Conservation (phyloP, 2,329 filamentous ascomycete genomes). For the Neodidymelliopsis sp. region DNA sequence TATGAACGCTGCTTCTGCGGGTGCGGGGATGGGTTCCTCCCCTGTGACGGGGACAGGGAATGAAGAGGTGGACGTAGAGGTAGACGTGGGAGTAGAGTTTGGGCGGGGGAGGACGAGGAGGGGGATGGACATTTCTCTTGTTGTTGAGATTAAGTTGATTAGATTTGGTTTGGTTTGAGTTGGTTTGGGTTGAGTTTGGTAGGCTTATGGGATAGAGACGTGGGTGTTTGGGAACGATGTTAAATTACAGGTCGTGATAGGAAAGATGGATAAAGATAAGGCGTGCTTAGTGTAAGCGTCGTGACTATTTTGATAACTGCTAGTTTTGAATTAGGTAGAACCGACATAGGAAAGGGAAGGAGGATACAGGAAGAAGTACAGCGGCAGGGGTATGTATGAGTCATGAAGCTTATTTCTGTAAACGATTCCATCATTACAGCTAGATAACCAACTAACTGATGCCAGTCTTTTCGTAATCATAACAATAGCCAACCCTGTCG, state of each 20-base stretch:
- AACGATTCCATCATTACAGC: slow-evolving; percentile 1
- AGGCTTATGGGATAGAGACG: too few relatives aligned
- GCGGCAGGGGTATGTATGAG: neutral
- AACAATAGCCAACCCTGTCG: neutral
- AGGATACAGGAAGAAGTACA: neutral
- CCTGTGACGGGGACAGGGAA: too few relatives aligned
- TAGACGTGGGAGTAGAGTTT: slow-evolving; percentile 6
- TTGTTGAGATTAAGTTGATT: neutral
- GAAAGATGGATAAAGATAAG: too few relatives aligned
- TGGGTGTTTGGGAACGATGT: too few relatives aligned
- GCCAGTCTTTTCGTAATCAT: neutral
- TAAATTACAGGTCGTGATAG: too few relatives aligned
- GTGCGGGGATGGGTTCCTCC: slow-evolving; percentile 47
- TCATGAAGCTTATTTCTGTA: neutral
- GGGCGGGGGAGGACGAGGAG: slow-evolving; percentile 37
- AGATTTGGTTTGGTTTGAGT: neutral
- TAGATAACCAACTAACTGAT: slow-evolving; percentile 6
- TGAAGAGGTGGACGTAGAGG: too few relatives aligned
- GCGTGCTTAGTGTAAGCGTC: too few relatives aligned
- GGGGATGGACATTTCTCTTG: neutral
- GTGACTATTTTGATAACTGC: too few relatives aligned
- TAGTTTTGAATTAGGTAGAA: too few relatives aligned
- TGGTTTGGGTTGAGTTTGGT: neutral
- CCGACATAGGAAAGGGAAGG: too few relatives aligned
- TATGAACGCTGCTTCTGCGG: slow-evolving; percentile 49